These are phyloP conservation scores for Paraconiothyrium brasiliense DNA, from an alignment of 2,329 filamentous ascomycete genomes.

Conservation along the genomic window DNA sequence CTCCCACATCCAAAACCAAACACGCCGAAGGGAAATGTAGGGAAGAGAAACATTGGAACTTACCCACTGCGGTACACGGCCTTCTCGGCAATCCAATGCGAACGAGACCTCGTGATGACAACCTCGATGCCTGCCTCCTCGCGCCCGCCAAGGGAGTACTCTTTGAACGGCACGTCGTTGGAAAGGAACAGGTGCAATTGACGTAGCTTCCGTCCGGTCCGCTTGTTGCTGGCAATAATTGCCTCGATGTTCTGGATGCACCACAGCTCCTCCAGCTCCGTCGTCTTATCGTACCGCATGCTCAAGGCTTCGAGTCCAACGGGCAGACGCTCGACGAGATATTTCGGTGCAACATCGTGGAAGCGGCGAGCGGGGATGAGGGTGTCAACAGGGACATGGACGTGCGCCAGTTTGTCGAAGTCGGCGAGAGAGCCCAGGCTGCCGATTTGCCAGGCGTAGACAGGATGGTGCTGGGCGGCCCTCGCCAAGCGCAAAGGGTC, in stretches of 20 bases:
- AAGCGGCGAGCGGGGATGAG: not conserved
- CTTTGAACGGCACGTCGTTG: not conserved
- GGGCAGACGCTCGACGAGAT: not conserved
- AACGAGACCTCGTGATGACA: not conserved
- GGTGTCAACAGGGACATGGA: slow-evolving; percentile 1
- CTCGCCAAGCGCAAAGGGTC: not conserved
- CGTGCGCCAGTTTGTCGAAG: not conserved
- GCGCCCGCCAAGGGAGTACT: not conserved
- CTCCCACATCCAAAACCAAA: too few species aligned
- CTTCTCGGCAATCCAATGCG: not conserved
- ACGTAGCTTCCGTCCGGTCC: not conserved
- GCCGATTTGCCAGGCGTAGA: not conserved
- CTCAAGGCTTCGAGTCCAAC: not conserved
- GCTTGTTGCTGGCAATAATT: not conserved
- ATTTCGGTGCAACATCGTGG: too few species aligned
- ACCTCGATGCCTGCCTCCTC: not conserved
- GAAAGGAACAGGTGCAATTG: not conserved
- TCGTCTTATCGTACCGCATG: not conserved
- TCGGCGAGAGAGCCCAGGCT: slow-evolving; percentile 1
- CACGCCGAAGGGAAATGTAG: too few species aligned
- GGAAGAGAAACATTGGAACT: not conserved
- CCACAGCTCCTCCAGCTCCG: not conserved
- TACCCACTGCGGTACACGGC: not conserved
- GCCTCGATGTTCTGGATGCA: not conserved
- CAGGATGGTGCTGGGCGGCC: not conserved